These are phyloP conservation scores for Paraleonurus japonicus DNA, from an alignment of 257 asterid species.

Conservation along the genomic window DNA sequence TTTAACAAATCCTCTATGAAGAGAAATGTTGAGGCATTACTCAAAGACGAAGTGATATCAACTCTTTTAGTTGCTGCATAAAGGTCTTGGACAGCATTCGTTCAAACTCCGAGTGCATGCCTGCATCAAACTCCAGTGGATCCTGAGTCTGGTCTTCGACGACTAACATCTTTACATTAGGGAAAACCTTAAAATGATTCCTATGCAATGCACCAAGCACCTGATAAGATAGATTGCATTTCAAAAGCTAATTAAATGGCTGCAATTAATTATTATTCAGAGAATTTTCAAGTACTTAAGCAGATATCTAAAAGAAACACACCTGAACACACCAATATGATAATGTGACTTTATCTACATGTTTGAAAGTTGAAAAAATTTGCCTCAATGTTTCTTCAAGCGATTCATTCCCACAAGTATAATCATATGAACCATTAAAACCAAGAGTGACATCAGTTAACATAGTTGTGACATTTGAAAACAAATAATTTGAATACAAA, in stretches of 20 bases:
- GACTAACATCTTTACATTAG: not conserved
- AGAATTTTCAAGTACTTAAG: no score
- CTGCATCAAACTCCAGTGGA: not conserved
- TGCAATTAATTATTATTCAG: no score
- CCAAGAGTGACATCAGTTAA: not conserved
- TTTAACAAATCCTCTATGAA: not conserved
- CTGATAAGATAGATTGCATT: not conserved
- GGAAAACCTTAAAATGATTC: not conserved
- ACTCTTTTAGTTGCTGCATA: constrained; percentile 1
- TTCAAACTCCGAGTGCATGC: not conserved
- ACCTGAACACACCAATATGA: no score
- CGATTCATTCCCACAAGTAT: not conserved
- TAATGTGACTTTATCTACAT: not conserved
- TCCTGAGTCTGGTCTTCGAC: not conserved
- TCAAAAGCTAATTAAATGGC: no score
- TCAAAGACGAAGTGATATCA: not conserved
- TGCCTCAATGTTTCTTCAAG: not conserved
- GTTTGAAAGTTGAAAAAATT: not conserved
- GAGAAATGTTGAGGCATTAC: not conserved
- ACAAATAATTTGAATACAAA: not conserved
- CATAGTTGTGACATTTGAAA: not conserved
- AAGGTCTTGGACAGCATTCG: not conserved
- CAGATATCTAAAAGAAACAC: no score
- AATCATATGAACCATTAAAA: not conserved
- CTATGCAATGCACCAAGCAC: not conserved